Conservation (phyloP, 305 asterid genomes). For the Euphrasia arctica region DNA sequence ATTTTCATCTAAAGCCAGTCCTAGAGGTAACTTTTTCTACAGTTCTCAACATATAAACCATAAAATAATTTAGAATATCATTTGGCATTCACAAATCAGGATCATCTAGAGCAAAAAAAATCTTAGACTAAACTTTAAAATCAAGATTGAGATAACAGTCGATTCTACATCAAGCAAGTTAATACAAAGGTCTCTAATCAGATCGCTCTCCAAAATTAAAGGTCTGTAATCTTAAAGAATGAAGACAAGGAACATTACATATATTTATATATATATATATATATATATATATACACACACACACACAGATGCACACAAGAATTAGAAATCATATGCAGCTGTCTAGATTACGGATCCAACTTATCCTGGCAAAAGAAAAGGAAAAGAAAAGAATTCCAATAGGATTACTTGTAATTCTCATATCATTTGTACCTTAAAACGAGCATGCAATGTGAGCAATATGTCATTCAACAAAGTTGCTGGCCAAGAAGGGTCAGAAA, state of each 20-base stretch:
- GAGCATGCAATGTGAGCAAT: conserved; percentile 95
- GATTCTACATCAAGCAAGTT: conserved; percentile 19
- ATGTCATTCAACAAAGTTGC: conserved; percentile 84
- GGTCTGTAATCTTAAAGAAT: neutral
- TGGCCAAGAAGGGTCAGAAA: conserved; percentile 97
- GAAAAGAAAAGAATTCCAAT: conserved; percentile 1
- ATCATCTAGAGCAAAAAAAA: conserved; percentile 1
- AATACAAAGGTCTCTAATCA: neutral
- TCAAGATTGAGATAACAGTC: conserved; percentile 1
- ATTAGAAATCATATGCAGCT: conserved; percentile 14
- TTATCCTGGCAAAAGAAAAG: neutral
- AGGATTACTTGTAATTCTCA: conserved; percentile 11
- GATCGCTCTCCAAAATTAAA: neutral
- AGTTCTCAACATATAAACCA: neutral
- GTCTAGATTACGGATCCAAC: conserved; percentile 10
- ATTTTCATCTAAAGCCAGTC: conserved; percentile 2
- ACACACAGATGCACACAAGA: neutral
- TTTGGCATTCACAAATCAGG: neutral
- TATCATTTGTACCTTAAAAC: conserved; percentile 75
- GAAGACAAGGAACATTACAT: neutral
- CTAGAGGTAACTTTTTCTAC: conserved; percentile 10
- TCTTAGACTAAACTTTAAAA: conserved; percentile 2
- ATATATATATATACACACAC: neutral
- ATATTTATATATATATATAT: neutral
- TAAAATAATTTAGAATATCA: neutral